phyloP scores from a whole-genome alignment of 176 grass and related monocot genomes.

The Aegilops sharonensis region DNA sequence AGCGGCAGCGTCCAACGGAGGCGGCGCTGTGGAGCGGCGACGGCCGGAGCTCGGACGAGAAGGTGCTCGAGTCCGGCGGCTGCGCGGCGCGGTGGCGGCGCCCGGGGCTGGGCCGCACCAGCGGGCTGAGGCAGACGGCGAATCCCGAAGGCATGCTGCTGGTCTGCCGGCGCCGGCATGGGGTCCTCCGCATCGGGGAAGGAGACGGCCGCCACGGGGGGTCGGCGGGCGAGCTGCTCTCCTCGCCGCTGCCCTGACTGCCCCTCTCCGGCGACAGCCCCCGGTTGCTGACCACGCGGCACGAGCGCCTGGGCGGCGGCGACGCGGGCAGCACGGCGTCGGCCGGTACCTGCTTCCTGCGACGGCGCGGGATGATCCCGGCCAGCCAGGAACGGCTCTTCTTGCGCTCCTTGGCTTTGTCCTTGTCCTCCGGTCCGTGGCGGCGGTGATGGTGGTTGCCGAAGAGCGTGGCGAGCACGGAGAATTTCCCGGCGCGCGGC shows the following conservation, averaged over 20 bases:
- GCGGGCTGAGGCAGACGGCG: slow-evolving; percentile 83
- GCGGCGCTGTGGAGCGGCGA: slow-evolving; percentile 58
- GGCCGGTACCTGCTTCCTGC: slow-evolving; percentile 36
- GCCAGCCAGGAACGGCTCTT: slow-evolving; percentile 64
- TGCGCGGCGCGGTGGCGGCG: slow-evolving; percentile 46
- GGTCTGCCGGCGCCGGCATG: slow-evolving; percentile 32
- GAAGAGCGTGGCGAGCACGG: slow-evolving; percentile 63
- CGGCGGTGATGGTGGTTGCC: slow-evolving; percentile 25
- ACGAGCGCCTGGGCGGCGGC: slow-evolving; percentile 28
- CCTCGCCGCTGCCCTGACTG: slow-evolving; percentile 28
- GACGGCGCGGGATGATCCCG: slow-evolving; percentile 48
- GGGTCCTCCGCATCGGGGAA: slow-evolving; percentile 55
- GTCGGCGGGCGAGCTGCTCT: slow-evolving; percentile 43
- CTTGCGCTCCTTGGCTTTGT: slow-evolving; percentile 8
- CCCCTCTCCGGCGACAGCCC: slow-evolving; percentile 58
- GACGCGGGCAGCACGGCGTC: neutral
- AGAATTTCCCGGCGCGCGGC: slow-evolving; percentile 53
- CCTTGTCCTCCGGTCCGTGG: slow-evolving; percentile 30
- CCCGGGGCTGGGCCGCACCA: slow-evolving; percentile 66
- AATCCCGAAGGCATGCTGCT: slow-evolving; percentile 49
- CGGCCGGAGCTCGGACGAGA: slow-evolving; percentile 59
- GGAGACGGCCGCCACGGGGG: slow-evolving; percentile 60
- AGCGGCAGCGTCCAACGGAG: slow-evolving; percentile 58
- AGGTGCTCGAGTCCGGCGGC: slow-evolving; percentile 25
- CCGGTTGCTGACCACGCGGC: slow-evolving; percentile 45